Conservation (phyloP, 1,139 yeast species). For the Pneumocystis murina region DNA sequence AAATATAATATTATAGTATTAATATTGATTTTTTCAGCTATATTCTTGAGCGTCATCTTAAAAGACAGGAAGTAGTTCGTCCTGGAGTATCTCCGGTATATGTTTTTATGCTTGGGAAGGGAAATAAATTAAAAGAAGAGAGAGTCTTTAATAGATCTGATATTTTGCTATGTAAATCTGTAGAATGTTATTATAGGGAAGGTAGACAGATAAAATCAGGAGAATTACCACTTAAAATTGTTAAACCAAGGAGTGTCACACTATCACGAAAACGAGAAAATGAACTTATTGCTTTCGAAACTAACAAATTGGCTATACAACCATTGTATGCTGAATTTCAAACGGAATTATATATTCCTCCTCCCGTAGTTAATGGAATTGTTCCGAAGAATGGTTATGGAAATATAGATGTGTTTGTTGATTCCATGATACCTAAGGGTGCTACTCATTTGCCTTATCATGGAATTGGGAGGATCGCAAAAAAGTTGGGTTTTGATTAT, state of each 20-base stretch:
- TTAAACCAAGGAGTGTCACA: conserved; percentile 40
- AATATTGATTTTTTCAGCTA: conserved; percentile 1
- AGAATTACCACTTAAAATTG: background rate
- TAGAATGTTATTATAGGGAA: conserved; percentile 72
- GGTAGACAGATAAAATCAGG: conserved; percentile 52
- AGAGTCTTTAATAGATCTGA: conserved; percentile 51
- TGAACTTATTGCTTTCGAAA: conserved; percentile 36
- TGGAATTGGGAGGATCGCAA: conserved; percentile 8
- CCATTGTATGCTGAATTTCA: conserved; percentile 57
- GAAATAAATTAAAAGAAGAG: conserved; percentile 15
- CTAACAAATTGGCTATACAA: conserved; percentile 24
- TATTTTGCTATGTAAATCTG: conserved; percentile 50
- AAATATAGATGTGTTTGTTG: conserved; percentile 62
- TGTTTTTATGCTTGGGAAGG: conserved; percentile 32
- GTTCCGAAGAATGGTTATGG: conserved; percentile 68
- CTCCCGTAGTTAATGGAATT: conserved; percentile 46
- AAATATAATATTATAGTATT: background rate
- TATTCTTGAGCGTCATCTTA: conserved; percentile 50
- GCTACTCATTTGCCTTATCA: conserved; percentile 46
- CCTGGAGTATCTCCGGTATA: conserved; percentile 54
- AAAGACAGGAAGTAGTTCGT: conserved; percentile 53
- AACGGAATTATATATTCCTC: conserved; percentile 56
- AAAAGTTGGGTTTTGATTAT: conserved; percentile 37
- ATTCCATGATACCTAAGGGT: conserved; percentile 71
- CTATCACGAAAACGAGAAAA: conserved; percentile 19